Evolutionary conservation across 495 filamentous ascomycete genomes (phyloP).

Genomic region (Venustampulla echinocandica): DNA sequence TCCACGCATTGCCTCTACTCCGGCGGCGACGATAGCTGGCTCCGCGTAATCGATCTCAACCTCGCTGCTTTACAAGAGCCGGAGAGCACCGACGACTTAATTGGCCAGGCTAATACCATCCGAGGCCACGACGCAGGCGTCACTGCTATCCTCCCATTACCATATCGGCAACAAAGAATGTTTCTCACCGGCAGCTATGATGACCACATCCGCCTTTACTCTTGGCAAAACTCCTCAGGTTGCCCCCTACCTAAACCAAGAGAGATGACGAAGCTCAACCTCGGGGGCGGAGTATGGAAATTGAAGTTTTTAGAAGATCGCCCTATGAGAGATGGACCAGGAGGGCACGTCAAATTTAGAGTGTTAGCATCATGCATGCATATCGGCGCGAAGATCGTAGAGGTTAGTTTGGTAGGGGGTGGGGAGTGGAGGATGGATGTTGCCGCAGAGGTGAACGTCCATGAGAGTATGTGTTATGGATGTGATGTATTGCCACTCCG

Average conservation of each 20-base stretch:
- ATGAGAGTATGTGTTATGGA: slow-evolving; percentile 94
- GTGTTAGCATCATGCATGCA: slow-evolving; percentile 93
- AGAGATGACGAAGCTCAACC: slow-evolving; percentile 51
- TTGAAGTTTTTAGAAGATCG: slow-evolving; percentile 49
- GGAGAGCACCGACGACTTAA: background rate
- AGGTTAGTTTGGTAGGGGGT: slow-evolving; percentile 32
- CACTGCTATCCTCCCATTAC: slow-evolving; percentile 71
- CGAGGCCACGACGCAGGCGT: slow-evolving; percentile 73
- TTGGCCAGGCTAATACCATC: slow-evolving; percentile 14
- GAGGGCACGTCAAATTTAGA: slow-evolving; percentile 30
- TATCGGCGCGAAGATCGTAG: slow-evolving; percentile 64
- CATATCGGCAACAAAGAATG: slow-evolving; percentile 29
- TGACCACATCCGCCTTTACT: slow-evolving; percentile 64
- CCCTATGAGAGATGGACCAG: slow-evolving; percentile 2
- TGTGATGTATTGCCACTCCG: slow-evolving; percentile 60
- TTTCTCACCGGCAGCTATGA: slow-evolving; percentile 90
- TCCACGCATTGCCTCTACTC: slow-evolving; percentile 38
- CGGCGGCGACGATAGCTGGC: slow-evolving; percentile 59
- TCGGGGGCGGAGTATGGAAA: slow-evolving; percentile 88
- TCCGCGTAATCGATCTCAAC: slow-evolving; percentile 26
- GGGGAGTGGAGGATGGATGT: slow-evolving; percentile 55
- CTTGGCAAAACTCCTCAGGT: too few species aligned
- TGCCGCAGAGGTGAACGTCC: slow-evolving; percentile 69
- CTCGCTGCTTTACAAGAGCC: background rate
- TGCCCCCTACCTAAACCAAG: slow-evolving; percentile 21